Conservation (phyloP, 192 early-diverging fungal species). For the Backusella mclennaniae region DNA sequence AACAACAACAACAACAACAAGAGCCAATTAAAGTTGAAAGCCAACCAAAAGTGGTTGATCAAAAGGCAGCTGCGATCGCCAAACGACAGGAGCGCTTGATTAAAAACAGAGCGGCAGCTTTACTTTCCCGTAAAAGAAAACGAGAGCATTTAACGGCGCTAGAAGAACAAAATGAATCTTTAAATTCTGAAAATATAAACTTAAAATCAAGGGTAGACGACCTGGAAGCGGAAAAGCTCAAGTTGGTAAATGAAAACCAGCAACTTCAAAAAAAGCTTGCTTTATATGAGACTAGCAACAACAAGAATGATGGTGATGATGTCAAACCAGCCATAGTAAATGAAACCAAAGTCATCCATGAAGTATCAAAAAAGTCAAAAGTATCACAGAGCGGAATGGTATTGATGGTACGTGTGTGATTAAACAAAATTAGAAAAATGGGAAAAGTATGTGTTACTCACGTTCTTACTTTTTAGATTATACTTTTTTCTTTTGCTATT, state of each 20-base stretch:
- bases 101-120: conserved; percentile 89
- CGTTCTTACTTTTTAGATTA: neutral
- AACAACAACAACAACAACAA: neutral
- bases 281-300: neutral
- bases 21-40: neutral
- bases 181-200: neutral
- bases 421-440: conserved; percentile 4
- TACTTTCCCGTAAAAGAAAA: conserved; percentile 87
- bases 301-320: neutral
- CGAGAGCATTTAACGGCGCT: conserved; percentile 78
- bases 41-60: neutral
- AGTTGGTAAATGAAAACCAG: neutral
- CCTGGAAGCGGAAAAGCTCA: neutral
- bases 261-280: neutral
- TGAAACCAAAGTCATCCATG: neutral
- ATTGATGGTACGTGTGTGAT: neutral
- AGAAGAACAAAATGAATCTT: conserved; percentile 13
- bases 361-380: neutral
- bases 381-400: conserved; percentile 9
- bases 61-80: conserved; percentile 40
- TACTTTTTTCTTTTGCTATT: conserved; percentile 1
- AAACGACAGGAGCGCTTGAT: conserved; percentile 89
- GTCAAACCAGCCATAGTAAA: neutral
- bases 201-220: neutral
- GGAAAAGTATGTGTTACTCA: neutral